A percentile compares a stretch with the other conserved stretches of the same genome.
phyloP scores from a whole-genome alignment of 108 stramenopile species.

The Nitzschia inconspicua region DNA sequence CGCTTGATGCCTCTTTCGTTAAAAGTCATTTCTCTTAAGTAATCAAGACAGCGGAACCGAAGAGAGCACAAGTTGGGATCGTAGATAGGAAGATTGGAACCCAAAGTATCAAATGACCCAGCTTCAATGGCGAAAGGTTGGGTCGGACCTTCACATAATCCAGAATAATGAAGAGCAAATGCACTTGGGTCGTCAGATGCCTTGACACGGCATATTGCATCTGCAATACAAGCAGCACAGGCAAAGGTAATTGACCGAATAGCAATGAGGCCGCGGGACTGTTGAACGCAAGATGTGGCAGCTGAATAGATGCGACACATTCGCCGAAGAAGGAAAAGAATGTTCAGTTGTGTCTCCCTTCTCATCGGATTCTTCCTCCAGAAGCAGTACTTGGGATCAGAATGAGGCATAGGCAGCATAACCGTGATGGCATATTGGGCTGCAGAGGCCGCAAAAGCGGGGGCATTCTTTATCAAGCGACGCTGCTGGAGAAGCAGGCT shows the following conservation, averaged over 20 bases:
- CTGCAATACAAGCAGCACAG: slow-evolving; percentile 92
- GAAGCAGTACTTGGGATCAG: slow-evolving; percentile 88
- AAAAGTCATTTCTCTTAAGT: slow-evolving; percentile 78
- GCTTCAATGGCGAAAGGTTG: slow-evolving; percentile 94
- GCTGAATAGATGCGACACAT: slow-evolving; percentile 87
- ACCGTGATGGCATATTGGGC: slow-evolving; percentile 93
- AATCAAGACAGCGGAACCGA: slow-evolving; percentile 93
- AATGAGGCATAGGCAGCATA: slow-evolving; percentile 91
- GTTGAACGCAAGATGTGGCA: slow-evolving; percentile 90
- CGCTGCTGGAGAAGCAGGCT: slow-evolving; percentile 94
- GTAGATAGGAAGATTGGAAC: slow-evolving; percentile 89
- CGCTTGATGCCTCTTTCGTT: slow-evolving; percentile 65
- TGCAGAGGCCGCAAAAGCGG: slow-evolving; percentile 92
- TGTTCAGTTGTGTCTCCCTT: slow-evolving; percentile 86
- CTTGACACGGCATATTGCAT: slow-evolving; percentile 91
- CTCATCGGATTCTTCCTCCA: slow-evolving; percentile 91
- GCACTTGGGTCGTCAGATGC: slow-evolving; percentile 93
- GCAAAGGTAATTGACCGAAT: slow-evolving; percentile 94
- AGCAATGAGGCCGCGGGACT: slow-evolving; percentile 95
- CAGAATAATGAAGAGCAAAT: slow-evolving; percentile 96
- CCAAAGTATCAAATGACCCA: slow-evolving; percentile 92
- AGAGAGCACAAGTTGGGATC: slow-evolving; percentile 84
- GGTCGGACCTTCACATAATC: slow-evolving; percentile 92
- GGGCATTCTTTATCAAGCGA: slow-evolving; percentile 92
- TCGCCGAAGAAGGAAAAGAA: slow-evolving; percentile 85